phyloP scores from a whole-genome alignment of 1,284 basidiomycete species.

The Vanrija humicola region DNA sequence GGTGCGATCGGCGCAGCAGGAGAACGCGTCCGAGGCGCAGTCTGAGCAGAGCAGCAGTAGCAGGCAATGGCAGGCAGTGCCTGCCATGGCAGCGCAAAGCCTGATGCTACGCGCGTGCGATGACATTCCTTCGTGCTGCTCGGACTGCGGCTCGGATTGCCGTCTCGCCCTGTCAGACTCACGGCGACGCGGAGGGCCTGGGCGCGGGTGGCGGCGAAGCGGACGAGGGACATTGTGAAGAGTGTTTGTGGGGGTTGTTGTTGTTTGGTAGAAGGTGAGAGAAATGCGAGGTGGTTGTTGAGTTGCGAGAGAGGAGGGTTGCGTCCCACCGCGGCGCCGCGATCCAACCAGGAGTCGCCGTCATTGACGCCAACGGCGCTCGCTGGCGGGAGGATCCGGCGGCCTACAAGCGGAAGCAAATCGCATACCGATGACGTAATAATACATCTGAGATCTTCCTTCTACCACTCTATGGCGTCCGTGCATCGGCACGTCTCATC shows the following conservation, averaged over 20 bases:
- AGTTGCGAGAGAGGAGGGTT: too few relatives aligned
- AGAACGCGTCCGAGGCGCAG: too few relatives aligned
- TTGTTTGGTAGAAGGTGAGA: background rate
- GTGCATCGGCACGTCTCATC: constrained; percentile 17
- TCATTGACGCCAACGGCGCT: too few relatives aligned
- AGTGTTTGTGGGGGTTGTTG: background rate
- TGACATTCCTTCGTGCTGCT: too few relatives aligned
- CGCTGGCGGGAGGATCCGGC: too few relatives aligned
- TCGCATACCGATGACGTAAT: background rate
- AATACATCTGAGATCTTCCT: background rate
- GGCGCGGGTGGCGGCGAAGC: constrained; percentile 15
- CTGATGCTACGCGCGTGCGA: too few relatives aligned
- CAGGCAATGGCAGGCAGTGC: too few relatives aligned
- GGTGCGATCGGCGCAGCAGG: background rate
- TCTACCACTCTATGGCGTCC: background rate
- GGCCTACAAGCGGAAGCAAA: background rate
- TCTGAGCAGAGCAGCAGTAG: too few relatives aligned
- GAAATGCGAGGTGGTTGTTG: background rate
- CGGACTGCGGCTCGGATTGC: too few relatives aligned
- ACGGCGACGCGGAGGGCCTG: constrained; percentile 21
- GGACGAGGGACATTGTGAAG: constrained; percentile 13
- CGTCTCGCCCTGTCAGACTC: constrained; percentile 1
- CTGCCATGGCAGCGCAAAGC: too few relatives aligned
- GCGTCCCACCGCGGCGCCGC: too few relatives aligned
- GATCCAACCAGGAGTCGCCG: too few relatives aligned